phyloP scores from a whole-genome alignment of 768 basidiomycete species.

The Boletus sp. region DNA sequence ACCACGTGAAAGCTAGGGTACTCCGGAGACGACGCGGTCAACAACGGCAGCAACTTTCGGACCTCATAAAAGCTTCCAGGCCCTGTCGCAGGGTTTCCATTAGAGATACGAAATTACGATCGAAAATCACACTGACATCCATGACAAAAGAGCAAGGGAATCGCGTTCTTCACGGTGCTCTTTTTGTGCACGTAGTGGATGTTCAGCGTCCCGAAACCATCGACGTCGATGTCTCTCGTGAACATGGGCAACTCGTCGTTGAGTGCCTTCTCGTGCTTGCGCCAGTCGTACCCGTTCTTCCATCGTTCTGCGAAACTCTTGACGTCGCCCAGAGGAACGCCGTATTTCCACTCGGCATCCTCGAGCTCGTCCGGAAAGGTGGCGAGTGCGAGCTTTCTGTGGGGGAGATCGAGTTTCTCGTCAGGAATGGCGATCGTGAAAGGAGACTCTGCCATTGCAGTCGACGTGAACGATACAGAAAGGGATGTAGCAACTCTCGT shows the following conservation, averaged over 20 bases:
- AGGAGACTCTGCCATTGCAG: too few species aligned
- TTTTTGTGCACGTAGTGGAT: conserved; percentile 60
- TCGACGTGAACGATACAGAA: too few species aligned
- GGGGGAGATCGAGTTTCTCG: conserved; percentile 37
- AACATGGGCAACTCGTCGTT: conserved; percentile 55
- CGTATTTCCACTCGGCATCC: conserved; percentile 49
- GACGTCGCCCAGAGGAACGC: conserved; percentile 47
- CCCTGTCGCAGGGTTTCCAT: conserved; percentile 33
- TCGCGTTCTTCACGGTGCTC: conserved; percentile 42
- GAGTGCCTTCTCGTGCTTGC: conserved; percentile 46
- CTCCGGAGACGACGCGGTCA: conserved; percentile 40
- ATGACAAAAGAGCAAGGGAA: conserved; percentile 62
- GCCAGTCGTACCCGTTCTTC: conserved; percentile 57
- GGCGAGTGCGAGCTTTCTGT: conserved; percentile 45
- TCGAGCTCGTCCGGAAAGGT: conserved; percentile 58
- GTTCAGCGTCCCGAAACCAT: conserved; percentile 45
- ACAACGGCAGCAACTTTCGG: conserved; percentile 53
- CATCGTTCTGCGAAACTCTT: conserved; percentile 48
- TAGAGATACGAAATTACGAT: conserved; percentile 9
- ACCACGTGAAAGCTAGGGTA: conserved; percentile 65
- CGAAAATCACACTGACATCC: conserved; percentile 39
- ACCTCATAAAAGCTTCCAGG: conserved; percentile 55
- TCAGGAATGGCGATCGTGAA: conserved; percentile 52
- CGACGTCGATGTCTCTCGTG: conserved; percentile 48
- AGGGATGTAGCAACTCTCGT: too few species aligned